Base-by-base conservation (phyloP, 2,329 filamentous ascomycete genomes). In the Xylariaceae sp. region DNA sequence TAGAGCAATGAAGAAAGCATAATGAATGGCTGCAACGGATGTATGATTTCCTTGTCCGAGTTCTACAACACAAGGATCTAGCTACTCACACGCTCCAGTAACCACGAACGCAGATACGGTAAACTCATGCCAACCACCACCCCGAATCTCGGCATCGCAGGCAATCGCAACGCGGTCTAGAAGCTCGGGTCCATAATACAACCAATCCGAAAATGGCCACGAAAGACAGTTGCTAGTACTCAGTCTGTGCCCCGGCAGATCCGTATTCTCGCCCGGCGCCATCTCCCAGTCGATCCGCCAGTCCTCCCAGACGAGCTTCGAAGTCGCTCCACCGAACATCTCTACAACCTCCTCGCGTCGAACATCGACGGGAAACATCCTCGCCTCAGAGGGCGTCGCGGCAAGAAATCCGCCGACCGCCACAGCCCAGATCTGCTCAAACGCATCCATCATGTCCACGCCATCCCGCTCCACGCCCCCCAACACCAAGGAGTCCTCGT, bases 281-380 rank as follows among this genome's bases (percentile, higher is more conserved):
- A 44, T 12, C 3, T 37, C 42, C 42, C 38, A 41, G 11, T 41
- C 38, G 8, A 44, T 15, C 6, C 42, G 34, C 42, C 34, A 44
- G 24, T 44, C 34, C n/a, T 44, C 33, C 1, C 38, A 31, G 12
- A 44, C 18, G 11, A 34, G 30, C n/a, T 11, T 41, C 22, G 19
- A 36, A 22, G 22, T 8, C 4, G 9, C 18, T 8, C 19, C 19
- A 24, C 33, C 19, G 9, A 29, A 13, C 37, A 19, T 15, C 1
- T 15, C 8, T 4, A 28, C 3, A 26, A 4, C 19, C 6, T 9
- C 38, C 17, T 41, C 33, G 3, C 17, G 31, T 1, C 11, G 34
- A n/a, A 41, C 34, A 16, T 29, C 18, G n/a, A 40, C 11, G n/a
- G 41, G 41, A 9, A 40, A 43, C 3, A 43, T 43, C 9, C 37